A percentile compares a stretch with the other conserved stretches of the same genome.
Evolutionary conservation across 768 basidiomycete species (phyloP).

Genomic region (Pulveroboletus ravenelii): DNA sequence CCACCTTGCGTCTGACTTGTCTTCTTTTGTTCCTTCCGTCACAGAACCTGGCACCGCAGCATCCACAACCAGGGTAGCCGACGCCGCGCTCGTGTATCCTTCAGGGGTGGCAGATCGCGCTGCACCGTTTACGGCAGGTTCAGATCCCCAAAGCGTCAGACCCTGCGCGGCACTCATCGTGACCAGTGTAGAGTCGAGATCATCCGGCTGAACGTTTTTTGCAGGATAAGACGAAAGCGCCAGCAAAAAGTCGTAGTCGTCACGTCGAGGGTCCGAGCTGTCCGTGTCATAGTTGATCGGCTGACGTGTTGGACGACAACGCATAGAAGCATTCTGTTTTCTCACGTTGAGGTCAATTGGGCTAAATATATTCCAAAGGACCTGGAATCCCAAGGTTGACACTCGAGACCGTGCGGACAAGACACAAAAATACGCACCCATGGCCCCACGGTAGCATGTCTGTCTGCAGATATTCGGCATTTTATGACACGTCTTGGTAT

Average conservation of each 20-base stretch:
- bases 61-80: not conserved
- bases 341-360: conserved; percentile 33
- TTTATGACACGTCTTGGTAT: conserved; percentile 41
- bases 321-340: conserved; percentile 43
- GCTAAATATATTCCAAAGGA: conserved; percentile 42
- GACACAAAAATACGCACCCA: conserved; percentile 41
- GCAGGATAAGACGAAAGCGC: conserved; percentile 39
- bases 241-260: conserved; percentile 52
- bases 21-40: not conserved
- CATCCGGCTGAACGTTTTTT: conserved; percentile 37
- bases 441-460: conserved; percentile 47
- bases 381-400: conserved; percentile 29
- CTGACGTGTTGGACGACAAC: conserved; percentile 25
- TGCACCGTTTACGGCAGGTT: not conserved
- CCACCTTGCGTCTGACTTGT: not conserved
- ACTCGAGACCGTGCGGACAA: not conserved
- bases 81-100: not conserved
- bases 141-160: conserved; percentile 44
- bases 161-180: conserved; percentile 46
- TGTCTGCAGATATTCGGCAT: conserved; percentile 44
- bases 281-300: conserved; percentile 10
- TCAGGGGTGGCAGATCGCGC: not conserved
- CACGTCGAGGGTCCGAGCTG: conserved; percentile 23
- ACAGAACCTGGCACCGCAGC: not conserved
- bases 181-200: conserved; percentile 45